These are phyloP conservation scores for Cardamine occulta DNA, from an alignment of 345 rosid genomes.

Conservation along the genomic window DNA sequence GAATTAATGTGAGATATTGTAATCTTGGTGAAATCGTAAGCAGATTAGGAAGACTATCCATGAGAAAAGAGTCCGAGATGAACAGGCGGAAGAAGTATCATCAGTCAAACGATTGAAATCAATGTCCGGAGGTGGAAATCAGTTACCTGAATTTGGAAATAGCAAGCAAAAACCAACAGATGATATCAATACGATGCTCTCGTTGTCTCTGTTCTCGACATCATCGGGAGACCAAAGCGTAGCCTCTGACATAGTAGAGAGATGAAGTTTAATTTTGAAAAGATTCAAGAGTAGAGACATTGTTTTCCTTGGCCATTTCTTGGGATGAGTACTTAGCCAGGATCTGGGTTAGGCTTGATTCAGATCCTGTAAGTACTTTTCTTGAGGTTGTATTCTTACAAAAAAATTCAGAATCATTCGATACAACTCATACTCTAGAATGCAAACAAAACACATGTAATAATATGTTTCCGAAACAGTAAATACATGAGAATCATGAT, in stretches of 20 bases:
- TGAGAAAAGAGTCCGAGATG: slow-evolving; percentile 35
- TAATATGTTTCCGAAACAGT: slow-evolving; percentile 3
- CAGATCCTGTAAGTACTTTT: slow-evolving; percentile 47
- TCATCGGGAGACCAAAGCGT: slow-evolving; percentile 26
- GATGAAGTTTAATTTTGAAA: slow-evolving; percentile 3
- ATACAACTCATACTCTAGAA: background rate
- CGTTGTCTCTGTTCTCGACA: slow-evolving; percentile 44
- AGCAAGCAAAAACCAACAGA: slow-evolving; percentile 24
- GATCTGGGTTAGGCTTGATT: slow-evolving; percentile 34
- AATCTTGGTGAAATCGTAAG: slow-evolving; percentile 17
- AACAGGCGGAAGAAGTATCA: slow-evolving; percentile 14
- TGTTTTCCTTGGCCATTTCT: slow-evolving; percentile 18
- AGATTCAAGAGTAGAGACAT: slow-evolving; percentile 24
- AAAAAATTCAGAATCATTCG: background rate
- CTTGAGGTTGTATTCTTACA: slow-evolving; percentile 32
- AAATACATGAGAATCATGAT: background rate
- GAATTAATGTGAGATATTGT: background rate
- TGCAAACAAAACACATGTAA: slow-evolving; percentile 20
- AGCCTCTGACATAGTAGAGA: slow-evolving; percentile 27
- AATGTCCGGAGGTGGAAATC: slow-evolving; percentile 9
- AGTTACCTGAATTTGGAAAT: slow-evolving; percentile 13
- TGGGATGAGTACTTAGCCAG: slow-evolving; percentile 46
- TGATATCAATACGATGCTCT: slow-evolving; percentile 44
- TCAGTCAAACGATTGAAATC: slow-evolving; percentile 25
- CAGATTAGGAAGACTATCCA: slow-evolving; percentile 18